These are phyloP conservation scores for Sesbania bispinosa DNA, from an alignment of 306 rosid genomes.

Conservation along the genomic window DNA sequence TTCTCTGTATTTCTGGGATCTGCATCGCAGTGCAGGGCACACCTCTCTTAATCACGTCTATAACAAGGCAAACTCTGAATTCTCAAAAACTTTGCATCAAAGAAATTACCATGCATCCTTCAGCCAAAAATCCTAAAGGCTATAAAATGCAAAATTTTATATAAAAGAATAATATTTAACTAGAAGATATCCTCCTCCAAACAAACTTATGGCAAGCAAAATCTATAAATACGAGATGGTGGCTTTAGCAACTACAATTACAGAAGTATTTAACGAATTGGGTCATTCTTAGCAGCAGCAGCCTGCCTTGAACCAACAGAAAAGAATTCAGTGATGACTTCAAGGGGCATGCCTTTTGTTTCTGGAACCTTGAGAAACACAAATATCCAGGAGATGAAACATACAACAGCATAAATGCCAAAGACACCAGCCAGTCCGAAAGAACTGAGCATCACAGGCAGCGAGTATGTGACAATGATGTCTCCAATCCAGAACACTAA, in stretches of 20 bases:
- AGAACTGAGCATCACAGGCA: conserved; percentile 55
- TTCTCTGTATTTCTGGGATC: too few relatives aligned
- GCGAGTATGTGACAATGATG: conserved; percentile 68
- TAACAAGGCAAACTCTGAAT: background rate
- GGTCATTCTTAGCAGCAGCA: conserved; percentile 39
- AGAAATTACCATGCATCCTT: background rate
- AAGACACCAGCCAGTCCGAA: conserved; percentile 65
- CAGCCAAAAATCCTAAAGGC: background rate
- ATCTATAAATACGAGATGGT: conserved; percentile 21
- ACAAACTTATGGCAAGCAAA: conserved; percentile 21
- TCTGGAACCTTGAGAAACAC: conserved; percentile 76
- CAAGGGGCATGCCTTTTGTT: conserved; percentile 93
- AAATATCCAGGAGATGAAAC: conserved; percentile 59
- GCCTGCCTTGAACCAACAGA: conserved; percentile 58
- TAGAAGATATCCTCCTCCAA: conserved; percentile 9
- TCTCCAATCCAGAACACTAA: conserved; percentile 67
- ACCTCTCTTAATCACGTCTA: background rate
- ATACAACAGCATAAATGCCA: conserved; percentile 56
- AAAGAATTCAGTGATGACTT: conserved; percentile 79
- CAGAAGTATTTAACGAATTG: background rate
- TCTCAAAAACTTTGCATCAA: background rate
- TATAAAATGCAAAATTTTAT: conserved; percentile 32
- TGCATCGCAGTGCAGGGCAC: background rate
- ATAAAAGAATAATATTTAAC: conserved; percentile 32
- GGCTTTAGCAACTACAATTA: conserved; percentile 14